Evolutionary conservation across 176 grass and related monocot species (phyloP).

Genomic region (Phoenix dactylifera): DNA sequence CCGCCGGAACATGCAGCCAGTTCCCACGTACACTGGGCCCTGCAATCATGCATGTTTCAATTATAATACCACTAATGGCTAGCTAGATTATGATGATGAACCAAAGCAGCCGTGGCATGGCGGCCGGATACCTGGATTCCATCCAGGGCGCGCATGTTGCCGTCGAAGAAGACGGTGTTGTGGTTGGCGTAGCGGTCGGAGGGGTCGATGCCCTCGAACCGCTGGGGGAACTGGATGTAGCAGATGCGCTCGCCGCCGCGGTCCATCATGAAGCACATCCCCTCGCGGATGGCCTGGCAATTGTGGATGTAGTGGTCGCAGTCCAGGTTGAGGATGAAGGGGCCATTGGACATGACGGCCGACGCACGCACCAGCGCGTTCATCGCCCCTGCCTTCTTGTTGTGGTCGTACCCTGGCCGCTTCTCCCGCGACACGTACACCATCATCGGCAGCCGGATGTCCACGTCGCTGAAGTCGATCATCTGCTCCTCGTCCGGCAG

Average conservation of each 20-base stretch:
- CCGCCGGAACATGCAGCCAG: constrained; percentile 76
- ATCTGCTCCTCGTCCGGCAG: constrained; percentile 70
- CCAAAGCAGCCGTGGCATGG: background rate
- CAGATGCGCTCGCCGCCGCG: constrained; percentile 79
- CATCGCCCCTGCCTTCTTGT: constrained; percentile 98
- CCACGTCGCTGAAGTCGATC: constrained; percentile 79
- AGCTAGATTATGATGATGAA: background rate
- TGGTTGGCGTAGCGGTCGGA: constrained; percentile 96
- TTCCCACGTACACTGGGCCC: constrained; percentile 97
- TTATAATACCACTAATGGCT: no score
- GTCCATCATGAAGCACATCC: constrained; percentile 96
- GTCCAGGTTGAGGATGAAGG: constrained; percentile 99
- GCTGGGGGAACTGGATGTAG: constrained; percentile 88
- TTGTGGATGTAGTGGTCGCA: constrained; percentile 99
- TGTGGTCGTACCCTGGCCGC: constrained; percentile 81
- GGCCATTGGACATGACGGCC: constrained; percentile 75
- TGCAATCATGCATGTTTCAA: background rate
- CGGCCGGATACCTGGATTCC: constrained; percentile 38
- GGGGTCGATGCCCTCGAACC: constrained; percentile 88
- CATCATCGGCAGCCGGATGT: constrained; percentile 78
- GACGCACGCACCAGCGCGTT: constrained; percentile 84
- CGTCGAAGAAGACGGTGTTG: constrained; percentile 99
- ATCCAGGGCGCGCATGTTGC: constrained; percentile 97
- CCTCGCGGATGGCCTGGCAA: constrained; percentile 59
- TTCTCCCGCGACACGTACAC: constrained; percentile 91